Evolutionary conservation across 257 asterid genomes (phyloP), one percentile per base, ranked within the genome.

Genomic region (Gynochthodes officinalis): DNA sequence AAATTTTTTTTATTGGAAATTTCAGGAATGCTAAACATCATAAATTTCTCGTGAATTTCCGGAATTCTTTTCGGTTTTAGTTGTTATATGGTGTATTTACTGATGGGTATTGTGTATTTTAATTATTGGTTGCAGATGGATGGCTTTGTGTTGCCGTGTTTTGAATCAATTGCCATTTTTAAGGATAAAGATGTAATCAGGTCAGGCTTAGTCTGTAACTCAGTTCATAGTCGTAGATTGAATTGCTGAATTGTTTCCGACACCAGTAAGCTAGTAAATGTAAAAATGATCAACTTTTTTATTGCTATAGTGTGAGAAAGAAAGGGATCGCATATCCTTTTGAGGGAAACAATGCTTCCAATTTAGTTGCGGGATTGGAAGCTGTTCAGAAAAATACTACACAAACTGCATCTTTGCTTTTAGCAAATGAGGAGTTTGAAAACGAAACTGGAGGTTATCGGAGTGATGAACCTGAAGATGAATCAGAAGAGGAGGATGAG

Each of bases 101-200:
- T 15, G 25, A 21, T 66, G 54, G 52, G 39, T 53, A 60, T 64
- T 11, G 54, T 43, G 55, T 60, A 1, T 27, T 54, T 32, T 0
- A 4, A 69, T 63, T 59, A 30, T 72, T 78, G 73, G 30, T 65
- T 80, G 86, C 85, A 92, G 99, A 75, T 87, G 80, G 90, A 88
- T 37, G 91, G 95, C 27, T 95, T 86, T 77, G 97, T 82, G 73
- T 80, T 95, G 59, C 98, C 96, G 1, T 82, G 96, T 0, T 90
- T 86, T 82, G 96, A 87, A 75, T 91, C 97, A 1, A 82, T 89
- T 55, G 11, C 78, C 71, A 86, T 94, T 79, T 70, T 94, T 78
- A 83, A 86, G 80, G 93, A 87, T 52, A 63, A 83, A 69, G 99
- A 94, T 79, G 70, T 87, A 62, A 82, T 94, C 86, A 84, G 98